A percentile compares a stretch with the other conserved stretches of the same genome.
Conservation (phyloP, 139 green algal genomes). For the Picochlorum costavermella region DNA sequence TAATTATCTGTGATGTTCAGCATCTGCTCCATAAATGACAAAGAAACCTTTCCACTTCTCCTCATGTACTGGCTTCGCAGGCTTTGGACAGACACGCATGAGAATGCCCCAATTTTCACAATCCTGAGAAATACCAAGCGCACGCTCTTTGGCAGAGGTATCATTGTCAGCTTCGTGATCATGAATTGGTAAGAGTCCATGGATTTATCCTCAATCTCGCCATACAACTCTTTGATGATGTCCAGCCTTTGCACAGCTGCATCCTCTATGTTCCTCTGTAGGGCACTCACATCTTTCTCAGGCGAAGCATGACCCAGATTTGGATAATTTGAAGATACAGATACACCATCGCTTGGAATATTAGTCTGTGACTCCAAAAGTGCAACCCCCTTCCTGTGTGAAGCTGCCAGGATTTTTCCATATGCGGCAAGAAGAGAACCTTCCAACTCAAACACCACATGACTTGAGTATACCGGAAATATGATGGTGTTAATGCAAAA, state of each 20-base stretch:
- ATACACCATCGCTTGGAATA: background rate
- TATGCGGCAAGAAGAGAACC: conserved; percentile 1
- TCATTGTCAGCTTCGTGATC: conserved; percentile 4
- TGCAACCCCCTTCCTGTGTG: background rate
- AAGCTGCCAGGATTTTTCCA: conserved; percentile 3
- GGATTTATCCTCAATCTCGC: background rate
- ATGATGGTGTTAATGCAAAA: conserved; percentile 1
- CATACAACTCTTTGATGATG: conserved; percentile 3
- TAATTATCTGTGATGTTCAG: background rate
- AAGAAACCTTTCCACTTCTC: conserved; percentile 3
- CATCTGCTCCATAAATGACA: conserved; percentile 2
- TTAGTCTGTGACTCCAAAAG: conserved; percentile 1
- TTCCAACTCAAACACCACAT: conserved; percentile 3
- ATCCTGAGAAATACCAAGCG: conserved; percentile 3
- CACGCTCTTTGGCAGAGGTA: background rate
- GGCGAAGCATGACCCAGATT: background rate
- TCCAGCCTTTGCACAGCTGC: conserved; percentile 1
- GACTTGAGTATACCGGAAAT: conserved; percentile 1
- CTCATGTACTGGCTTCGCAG: conserved; percentile 2
- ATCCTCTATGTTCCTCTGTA: background rate
- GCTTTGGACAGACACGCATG: background rate
- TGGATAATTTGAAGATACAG: conserved; percentile 3
- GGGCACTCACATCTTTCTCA: conserved; percentile 1
- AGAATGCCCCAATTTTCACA: conserved; percentile 3
- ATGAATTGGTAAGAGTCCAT: conserved; percentile 1